Base-by-base conservation (phyloP, 2,329 filamentous ascomycete species). In the Chaetomium olivaceum region DNA sequence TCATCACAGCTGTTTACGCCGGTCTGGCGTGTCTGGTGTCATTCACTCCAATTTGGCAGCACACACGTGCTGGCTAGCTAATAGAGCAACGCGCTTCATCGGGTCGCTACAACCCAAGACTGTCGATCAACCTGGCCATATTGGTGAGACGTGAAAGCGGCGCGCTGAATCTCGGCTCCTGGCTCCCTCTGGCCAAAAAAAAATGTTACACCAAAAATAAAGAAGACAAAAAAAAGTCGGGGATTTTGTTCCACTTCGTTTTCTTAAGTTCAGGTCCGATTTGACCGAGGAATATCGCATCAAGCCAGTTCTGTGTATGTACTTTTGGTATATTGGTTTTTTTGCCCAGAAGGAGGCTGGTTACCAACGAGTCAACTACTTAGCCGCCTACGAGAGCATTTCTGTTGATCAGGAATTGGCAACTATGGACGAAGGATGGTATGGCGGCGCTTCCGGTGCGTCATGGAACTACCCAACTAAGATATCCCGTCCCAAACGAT, bases 41-140 rank as follows among this genome's bases (percentile, higher is more conserved):
- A 29, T 21, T 25, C 50, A 55, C 7, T 12, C 25, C 12, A 36
- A 21, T 48, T 25, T 19, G 51, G 25, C 27, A 51, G 48, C 50
- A 56, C 63, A 62, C 31, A 62, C 31, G 54, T 65, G 63, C 63
- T 61, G 31, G 27, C 27, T 29, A 29, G 6, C 6, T 6, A 6
- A 3, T 27, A 43, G n/a, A 12, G 39, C 19, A n/a, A 25, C 33
- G 16, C 51, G 25, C 27, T 59, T 21, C n/a, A 54, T 60, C 62
- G 31, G 21, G 23, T 43, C 21, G 27, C n/a, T 56, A 21, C 51
- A 6, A 61, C 51, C 52, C 51, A 61, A 27, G 57, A 50, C 29
- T 43, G 62, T 31, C n/a, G 62, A 61, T 64, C 62, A 58, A 39
- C 54, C 31, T 54, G 14, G 11, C 46, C 23, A 36, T n/a, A 61